Evolutionary conservation across 1,284 basidiomycete genomes (phyloP).

Genomic region (Thecaphora frezii): DNA sequence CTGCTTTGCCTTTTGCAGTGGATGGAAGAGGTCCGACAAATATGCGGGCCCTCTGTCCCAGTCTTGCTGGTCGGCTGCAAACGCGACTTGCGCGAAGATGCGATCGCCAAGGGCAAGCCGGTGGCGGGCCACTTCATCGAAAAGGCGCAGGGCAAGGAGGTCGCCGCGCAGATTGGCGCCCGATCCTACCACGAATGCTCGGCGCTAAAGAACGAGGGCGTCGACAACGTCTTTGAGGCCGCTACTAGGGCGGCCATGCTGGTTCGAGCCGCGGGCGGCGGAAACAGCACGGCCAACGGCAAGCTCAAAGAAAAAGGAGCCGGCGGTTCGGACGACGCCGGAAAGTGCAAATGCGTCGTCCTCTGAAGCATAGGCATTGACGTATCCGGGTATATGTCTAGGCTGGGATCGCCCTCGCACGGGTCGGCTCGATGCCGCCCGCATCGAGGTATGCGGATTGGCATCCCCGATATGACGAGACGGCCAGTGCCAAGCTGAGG

Average conservation of each 20-base stretch:
- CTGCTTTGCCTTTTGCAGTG: constrained; percentile 65
- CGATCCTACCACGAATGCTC: constrained; percentile 53
- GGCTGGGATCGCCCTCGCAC: too few species aligned
- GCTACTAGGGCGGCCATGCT: constrained; percentile 52
- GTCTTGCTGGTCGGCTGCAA: constrained; percentile 85
- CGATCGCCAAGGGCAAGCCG: constrained; percentile 58
- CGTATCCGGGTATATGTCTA: too few species aligned
- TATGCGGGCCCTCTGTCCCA: constrained; percentile 67
- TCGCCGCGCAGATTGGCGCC: constrained; percentile 65
- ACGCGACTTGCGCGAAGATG: constrained; percentile 71
- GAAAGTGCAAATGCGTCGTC: constrained; percentile 36
- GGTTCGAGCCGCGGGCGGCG: constrained; percentile 25
- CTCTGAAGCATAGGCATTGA: constrained; percentile 16
- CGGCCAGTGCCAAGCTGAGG: too few species aligned
- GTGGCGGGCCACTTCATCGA: constrained; percentile 59
- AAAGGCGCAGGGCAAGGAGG: constrained; percentile 58
- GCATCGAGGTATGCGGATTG: too few species aligned
- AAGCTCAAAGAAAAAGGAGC: constrained; percentile 9
- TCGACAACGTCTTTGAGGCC: constrained; percentile 52
- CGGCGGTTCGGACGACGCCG: constrained; percentile 28
- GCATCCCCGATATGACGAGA: too few species aligned
- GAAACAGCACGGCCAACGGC: background rate
- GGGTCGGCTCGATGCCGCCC: too few species aligned
- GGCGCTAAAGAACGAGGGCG: constrained; percentile 50
- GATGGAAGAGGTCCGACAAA: constrained; percentile 65